Percentiles rank a stretch among this genome's conserved stretches.
Conservation (phyloP, 352 stramenopile species). For the Peronosclerospora sorghi region DNA sequence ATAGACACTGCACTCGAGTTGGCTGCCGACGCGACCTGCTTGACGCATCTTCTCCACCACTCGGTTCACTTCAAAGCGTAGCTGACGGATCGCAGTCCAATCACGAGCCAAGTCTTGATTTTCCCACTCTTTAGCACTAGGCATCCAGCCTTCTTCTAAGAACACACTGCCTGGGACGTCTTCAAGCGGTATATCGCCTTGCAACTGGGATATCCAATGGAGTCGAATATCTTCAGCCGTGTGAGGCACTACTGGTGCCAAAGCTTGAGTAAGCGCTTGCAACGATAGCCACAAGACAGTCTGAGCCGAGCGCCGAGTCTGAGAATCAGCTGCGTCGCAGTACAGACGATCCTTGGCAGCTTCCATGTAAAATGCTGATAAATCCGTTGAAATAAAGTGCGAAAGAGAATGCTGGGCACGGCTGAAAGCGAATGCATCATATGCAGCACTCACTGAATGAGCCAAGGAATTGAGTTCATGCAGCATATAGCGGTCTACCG, state of each 20-base stretch:
- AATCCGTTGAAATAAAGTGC: slow-evolving; percentile 88
- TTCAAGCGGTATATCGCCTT: slow-evolving; percentile 30
- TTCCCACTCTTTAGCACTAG: slow-evolving; percentile 36
- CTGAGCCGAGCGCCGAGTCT: slow-evolving; percentile 75
- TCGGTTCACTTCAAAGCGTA: slow-evolving; percentile 80
- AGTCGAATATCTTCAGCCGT: slow-evolving; percentile 96
- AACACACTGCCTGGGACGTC: slow-evolving; percentile 67
- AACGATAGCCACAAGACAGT: slow-evolving; percentile 77
- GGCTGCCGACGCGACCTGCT: slow-evolving; percentile 40
- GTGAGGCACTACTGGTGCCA: slow-evolving; percentile 90
- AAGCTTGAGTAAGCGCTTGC: slow-evolving; percentile 41
- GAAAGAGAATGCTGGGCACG: slow-evolving; percentile 86
- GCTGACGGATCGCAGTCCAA: slow-evolving; percentile 82
- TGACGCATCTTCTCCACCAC: slow-evolving; percentile 64
- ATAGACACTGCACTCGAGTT: slow-evolving; percentile 67
- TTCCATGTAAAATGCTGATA: slow-evolving; percentile 98
- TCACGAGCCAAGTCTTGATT: slow-evolving; percentile 46
- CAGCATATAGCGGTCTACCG: slow-evolving; percentile 95
- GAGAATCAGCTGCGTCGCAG: slow-evolving; percentile 82
- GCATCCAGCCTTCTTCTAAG: slow-evolving; percentile 48
- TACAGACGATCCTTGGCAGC: slow-evolving; percentile 96
- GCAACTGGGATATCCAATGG: slow-evolving; percentile 49
- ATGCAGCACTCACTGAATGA: slow-evolving; percentile 76
- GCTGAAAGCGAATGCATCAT: slow-evolving; percentile 85
- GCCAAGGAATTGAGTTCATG: slow-evolving; percentile 80